Base-by-base conservation (phyloP, 2,329 filamentous ascomycete genomes). In the Sarocladium kiliense region DNA sequence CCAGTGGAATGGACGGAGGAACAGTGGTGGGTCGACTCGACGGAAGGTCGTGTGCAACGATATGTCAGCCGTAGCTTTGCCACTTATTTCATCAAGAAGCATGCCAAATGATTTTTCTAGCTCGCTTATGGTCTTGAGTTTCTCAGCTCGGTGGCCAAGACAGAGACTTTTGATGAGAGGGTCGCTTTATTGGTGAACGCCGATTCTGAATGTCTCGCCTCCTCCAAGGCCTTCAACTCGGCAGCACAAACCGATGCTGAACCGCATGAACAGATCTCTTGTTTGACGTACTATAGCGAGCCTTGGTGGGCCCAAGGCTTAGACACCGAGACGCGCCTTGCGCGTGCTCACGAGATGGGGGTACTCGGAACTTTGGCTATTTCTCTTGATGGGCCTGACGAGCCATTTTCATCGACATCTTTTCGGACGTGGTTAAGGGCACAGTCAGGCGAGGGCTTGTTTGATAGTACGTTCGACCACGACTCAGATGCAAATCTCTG, bases 41-140 rank as follows among this genome's bases (percentile, higher is more conserved):
- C 5, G n/a, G 49, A 53, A n/a, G n/a, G 4, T 5, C 49, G 30
- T 19, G 18, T 53, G 5, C 49, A 53, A 30, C 4, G n/a, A 53
- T 53, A 53, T 37, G 49, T 53, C 36, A 37, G 49, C 11, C 37
- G 32, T 3, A 14, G n/a, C n/a, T 37, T 36, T 53, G 49, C 32
- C 26, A n/a, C 25, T 9, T 30, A 10, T 50, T 10, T 19, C 16
- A 42, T 19, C 5, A 50, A n/a, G 27, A 50, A 30, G 26, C 26
- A 47, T 47, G 5, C 18, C 21, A 10, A 47, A 23, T 26, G 4
- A 30, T n/a, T 26, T 30, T 30, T 16, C 11, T 10, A 53, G 49
- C 49, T 53, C n/a, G 9, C 4, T 11, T 30, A 53, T 39, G 49
- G 49, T 37, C 49, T 53, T 23, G 49, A 53, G 9, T 53, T 53